Evolutionary conservation across 805 yeast genomes (phyloP).

Genomic region (Saccharomyces eubayanus): DNA sequence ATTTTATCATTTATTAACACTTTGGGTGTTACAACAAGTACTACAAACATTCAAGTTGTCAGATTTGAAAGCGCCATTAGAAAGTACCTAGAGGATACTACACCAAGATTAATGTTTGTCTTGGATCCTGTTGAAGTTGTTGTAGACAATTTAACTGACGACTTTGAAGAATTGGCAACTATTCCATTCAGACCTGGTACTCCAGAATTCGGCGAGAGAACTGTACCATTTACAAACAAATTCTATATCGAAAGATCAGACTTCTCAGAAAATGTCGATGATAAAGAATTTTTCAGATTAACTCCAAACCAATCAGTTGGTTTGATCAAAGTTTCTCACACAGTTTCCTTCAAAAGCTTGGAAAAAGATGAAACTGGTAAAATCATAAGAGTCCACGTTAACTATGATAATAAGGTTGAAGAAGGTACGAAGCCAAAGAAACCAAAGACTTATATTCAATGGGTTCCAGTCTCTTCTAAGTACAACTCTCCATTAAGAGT

Average conservation of each 20-base stretch:
- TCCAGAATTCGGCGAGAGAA: conserved; percentile 65
- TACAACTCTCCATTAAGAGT: conserved; percentile 56
- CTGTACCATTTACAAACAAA: conserved; percentile 65
- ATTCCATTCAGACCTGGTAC: conserved; percentile 89
- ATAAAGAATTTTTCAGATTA: conserved; percentile 77
- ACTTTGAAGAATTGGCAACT: conserved; percentile 57
- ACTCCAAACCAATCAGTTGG: conserved; percentile 96
- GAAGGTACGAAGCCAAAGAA: conserved; percentile 43
- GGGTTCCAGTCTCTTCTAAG: conserved; percentile 72
- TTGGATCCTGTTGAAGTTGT: conserved; percentile 79
- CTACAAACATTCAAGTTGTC: conserved; percentile 81
- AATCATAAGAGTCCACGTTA: conserved; percentile 63
- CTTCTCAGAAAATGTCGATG: conserved; percentile 54
- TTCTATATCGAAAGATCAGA: conserved; percentile 85
- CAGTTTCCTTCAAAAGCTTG: conserved; percentile 59
- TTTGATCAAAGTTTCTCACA: conserved; percentile 80
- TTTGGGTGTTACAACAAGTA: conserved; percentile 91
- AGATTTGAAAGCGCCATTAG: conserved; percentile 89
- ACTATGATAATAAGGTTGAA: conserved; percentile 57
- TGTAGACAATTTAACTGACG: conserved; percentile 72
- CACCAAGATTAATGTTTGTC: conserved; percentile 92
- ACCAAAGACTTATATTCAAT: conserved; percentile 95
- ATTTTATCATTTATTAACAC: conserved; percentile 87
- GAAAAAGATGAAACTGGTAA: conserved; percentile 52
- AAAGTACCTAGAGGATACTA: conserved; percentile 75